Base-by-base conservation (phyloP, 495 filamentous ascomycete species). In the Xylaria palmicola region DNA sequence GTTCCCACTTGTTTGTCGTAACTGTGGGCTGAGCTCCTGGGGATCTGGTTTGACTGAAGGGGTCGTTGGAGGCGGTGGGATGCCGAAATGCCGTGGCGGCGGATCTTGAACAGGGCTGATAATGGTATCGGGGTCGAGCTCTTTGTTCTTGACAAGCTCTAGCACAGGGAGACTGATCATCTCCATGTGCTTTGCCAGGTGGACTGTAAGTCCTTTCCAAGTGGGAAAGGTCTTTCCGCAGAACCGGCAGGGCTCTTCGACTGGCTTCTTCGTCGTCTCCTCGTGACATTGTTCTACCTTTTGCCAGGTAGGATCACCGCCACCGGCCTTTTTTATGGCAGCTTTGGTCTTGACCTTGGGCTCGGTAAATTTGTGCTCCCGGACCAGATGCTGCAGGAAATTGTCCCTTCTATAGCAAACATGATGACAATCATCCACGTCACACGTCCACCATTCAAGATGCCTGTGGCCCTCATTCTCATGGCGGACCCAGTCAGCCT, bases 181-280 rank as follows among this genome's bases (percentile, higher is more conserved):
- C 70, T 97, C 93, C 92, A 98, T 95, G 76, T 98, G 93, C 65
- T 92, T 92, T n/a, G 92, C 93, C 62, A 97, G 78, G 77, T 97
- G 93, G 29, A 92, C 91, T 2, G 90, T 95, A 55, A 97, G 79
- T 79, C 96, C 95, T 81, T 95, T 96, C 93, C 92, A 97, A 49
- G 83, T 91, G 59, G 81, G 85, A 76, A 89, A 93, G 32, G 84
- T 77, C 71, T 90, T 90, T 52, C 89, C 88, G 65, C 93, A 98
- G 77, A 98, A 98, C 57, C 89, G 86, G 77, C 93, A 98, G 22
- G 88, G 85, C 72, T 98, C 93, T n/a, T 90, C 82, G 50, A 83
- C 77, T 2, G 93, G 88, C 49, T 77, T 79, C 51, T 80, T 85
- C 5, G 65, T 58, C 0, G 90, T 92, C 50, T 90, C 86, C 60